Evolutionary conservation across 129 eudicot genomes (phyloP), one percentile per base, ranked within the genome.

Genomic region (Ambrosia artemisiifolia): DNA sequence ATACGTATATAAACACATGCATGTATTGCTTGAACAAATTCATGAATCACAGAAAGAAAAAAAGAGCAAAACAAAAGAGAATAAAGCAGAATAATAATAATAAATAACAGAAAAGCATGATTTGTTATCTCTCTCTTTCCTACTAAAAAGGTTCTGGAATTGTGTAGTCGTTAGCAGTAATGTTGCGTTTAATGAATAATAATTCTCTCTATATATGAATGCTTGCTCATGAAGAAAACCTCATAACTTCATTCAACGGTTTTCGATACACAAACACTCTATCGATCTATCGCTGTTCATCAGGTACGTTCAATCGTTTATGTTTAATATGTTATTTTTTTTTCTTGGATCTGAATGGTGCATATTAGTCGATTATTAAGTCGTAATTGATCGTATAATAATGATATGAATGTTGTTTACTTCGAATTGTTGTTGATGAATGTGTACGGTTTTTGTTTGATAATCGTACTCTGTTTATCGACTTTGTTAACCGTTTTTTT

Each of bases 161-260:
- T 74, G 65, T 74, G 64, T 63, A 34, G 71, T 33, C 63, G 54
- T 3, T 74, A 43, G 43, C 48, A 66, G 72, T 42, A 72, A 32
- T 74, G 42, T 63, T 50, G 53, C 72, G 59, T 67, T 71, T 67
- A 65, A 9, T 38, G 64, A 40, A 40, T 40, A 7, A 40, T 40
- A 32, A 64, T 34, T 74, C 78, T 74, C 64, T 64, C 13, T 51
- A 35, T 74, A 34, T 63, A 42, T 73, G 2, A 33, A 42, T 63
- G 46, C 79, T 56, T 75, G 79, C 43, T 75, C 8, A 33, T 33
- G 79, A 75, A 75, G 79, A 65, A 65, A 75, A 28, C 66, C 72
- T 64, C 17, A 65, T 4, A 65, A 48, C 63, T 65, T 74, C 71
- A 11, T 63, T 46, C 13, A 0, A 35, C 65, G 56, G 72, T 65